Conservation (phyloP, 768 basidiomycete species). For the Boletus tylopilopsis region DNA sequence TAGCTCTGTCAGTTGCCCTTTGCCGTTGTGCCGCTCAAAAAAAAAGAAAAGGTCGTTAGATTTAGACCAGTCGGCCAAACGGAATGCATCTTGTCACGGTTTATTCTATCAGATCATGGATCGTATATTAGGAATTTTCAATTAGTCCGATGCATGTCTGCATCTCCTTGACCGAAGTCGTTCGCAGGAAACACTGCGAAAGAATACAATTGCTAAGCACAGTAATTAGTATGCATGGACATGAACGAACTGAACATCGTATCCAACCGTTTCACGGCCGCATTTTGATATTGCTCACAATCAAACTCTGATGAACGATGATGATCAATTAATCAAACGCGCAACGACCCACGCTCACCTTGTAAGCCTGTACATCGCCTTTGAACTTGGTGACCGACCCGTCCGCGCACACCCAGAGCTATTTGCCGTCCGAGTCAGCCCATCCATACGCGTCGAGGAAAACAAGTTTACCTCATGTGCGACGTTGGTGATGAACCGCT, state of each 20-base stretch:
- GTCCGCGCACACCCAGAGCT: slow-evolving; percentile 94
- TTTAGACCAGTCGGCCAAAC: too few species aligned
- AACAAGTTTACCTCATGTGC: slow-evolving; percentile 60
- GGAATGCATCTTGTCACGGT: too few species aligned
- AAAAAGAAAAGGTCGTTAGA: background rate
- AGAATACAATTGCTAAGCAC: too few species aligned
- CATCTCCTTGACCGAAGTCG: too few species aligned
- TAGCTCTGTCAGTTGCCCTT: background rate
- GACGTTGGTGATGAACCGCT: slow-evolving; percentile 89
- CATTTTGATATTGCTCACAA: slow-evolving; percentile 67
- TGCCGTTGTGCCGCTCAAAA: background rate
- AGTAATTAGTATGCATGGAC: too few species aligned
- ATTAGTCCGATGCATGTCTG: too few species aligned
- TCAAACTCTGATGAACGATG: slow-evolving; percentile 43
- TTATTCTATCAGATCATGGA: too few species aligned
- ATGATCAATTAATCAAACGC: background rate
- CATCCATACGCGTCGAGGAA: background rate
- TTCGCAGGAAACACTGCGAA: too few species aligned
- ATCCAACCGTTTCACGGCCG: slow-evolving; percentile 46
- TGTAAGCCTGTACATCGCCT: slow-evolving; percentile 90
- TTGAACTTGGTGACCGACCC: slow-evolving; percentile 77
- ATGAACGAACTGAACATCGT: background rate
- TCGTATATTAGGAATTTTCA: too few species aligned
- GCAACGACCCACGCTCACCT: slow-evolving; percentile 44
- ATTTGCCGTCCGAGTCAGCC: slow-evolving; percentile 7